Conservation (phyloP, 2,329 filamentous ascomycete genomes). For the Escovopsis sp. region DNA sequence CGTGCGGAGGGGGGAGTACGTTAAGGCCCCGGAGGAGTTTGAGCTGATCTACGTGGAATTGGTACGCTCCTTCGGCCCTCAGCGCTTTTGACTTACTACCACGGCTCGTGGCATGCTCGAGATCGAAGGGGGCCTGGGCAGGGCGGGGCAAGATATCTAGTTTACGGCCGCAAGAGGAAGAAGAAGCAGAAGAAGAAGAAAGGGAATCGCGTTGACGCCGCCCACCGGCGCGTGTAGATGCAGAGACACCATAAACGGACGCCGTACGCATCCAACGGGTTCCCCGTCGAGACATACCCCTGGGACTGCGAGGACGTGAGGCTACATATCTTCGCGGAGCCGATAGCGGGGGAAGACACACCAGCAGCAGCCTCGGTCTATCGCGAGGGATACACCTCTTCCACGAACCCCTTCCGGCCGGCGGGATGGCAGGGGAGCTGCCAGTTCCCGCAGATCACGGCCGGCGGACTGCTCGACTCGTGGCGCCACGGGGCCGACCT, state of each 20-base stretch:
- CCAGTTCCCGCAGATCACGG: conserved; percentile 68
- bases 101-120: no score
- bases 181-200: not conserved
- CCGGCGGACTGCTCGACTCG: conserved; percentile 55
- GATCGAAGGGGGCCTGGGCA: no score
- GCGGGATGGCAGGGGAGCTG: conserved; percentile 58
- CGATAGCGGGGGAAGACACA: conserved; percentile 31
- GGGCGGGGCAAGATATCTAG: no score
- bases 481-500: conserved; percentile 64
- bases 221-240: conserved; percentile 36
- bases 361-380: conserved; percentile 42
- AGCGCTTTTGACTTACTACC: no score
- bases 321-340: conserved; percentile 53
- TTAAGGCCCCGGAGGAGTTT: conserved; percentile 36
- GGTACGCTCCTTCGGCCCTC: conserved; percentile 30
- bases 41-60: conserved; percentile 62
- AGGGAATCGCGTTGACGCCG: not conserved
- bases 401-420: conserved; percentile 50
- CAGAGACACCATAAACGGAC: conserved; percentile 78
- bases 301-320: conserved; percentile 61
- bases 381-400: conserved; percentile 47
- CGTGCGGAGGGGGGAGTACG: conserved; percentile 52
- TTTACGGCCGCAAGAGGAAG: not conserved
- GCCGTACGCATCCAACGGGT: conserved; percentile 62
- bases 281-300: conserved; percentile 54